phyloP scores from a whole-genome alignment of 1,284 basidiomycete species.

The Anthracocystis setariae region DNA sequence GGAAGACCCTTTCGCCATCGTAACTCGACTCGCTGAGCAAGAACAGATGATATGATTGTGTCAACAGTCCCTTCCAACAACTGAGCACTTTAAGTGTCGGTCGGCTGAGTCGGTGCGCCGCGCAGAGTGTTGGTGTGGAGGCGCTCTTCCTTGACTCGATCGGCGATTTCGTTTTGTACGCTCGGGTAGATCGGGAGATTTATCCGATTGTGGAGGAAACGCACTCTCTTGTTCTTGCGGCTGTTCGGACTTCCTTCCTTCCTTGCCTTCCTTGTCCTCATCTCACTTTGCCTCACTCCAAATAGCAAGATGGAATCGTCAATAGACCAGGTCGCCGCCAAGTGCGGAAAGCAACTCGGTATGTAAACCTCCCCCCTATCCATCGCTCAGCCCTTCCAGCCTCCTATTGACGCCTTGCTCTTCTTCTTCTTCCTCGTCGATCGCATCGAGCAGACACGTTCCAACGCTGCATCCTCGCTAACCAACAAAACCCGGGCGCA shows the following conservation, averaged over 20 bases:
- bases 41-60: too few species aligned
- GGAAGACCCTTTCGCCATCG: conserved; percentile 27
- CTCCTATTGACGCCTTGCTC: neutral
- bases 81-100: too few species aligned
- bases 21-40: neutral
- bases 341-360: conserved; percentile 55
- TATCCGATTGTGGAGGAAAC: conserved; percentile 9
- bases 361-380: neutral
- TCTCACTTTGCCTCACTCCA: neutral
- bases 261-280: neutral
- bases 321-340: conserved; percentile 54
- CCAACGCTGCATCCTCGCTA: conserved; percentile 62
- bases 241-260: conserved; percentile 5
- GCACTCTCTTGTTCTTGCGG: conserved; percentile 4
- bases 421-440: neutral
- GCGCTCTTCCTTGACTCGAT: neutral
- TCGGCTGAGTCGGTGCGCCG: conserved; percentile 12
- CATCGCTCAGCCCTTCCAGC: neutral
- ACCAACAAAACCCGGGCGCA: conserved; percentile 44
- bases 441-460: conserved; percentile 37
- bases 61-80: too few species aligned
- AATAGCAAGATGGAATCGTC: conserved; percentile 41
- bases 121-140: conserved; percentile 19
- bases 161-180: neutral
- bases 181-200: conserved; percentile 3